Evolutionary conservation across 257 asterid genomes (phyloP), one percentile per base, ranked within the genome.

Genomic region (Orobanche coerulescens): DNA sequence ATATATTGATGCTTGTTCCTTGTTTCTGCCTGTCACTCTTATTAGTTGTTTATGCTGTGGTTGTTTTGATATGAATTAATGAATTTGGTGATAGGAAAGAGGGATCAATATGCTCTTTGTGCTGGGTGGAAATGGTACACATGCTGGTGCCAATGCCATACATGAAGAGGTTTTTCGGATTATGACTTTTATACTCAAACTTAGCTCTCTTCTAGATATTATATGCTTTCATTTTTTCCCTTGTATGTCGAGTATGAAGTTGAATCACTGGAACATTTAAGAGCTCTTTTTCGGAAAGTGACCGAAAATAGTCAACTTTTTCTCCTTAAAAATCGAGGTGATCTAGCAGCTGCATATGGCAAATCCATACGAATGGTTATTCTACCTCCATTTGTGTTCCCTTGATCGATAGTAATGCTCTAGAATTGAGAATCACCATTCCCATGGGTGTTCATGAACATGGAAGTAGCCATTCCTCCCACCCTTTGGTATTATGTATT

Each of bases 91-190:
- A 52, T 94, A 92, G 98, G 84, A 84, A 73, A 78, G 91, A 75
- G 95, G 96, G 66, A 84, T 92, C 67, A 88, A 86, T 67, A 86
- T 92, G 96, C 90, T 92, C 62, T 92, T 88, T 61, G 94, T 92
- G 70, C 87, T 92, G 26, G 98, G 98, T 69, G 98, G 98, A 76
- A 88, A 92, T 74, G 98, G 96, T 62, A 92, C 98, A 19, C 98
- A 92, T 75, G 96, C 96, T 74, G 98, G 96, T 53, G 96, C 98
- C 69, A 81, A 88, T 71, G 96, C 94, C 58, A 92, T 92, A 59
- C 98, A 92, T 56, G 79, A 86, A 58, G 96, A 92, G 98, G 98
- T 92, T 43, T 61, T 37, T 37, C 46, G 69, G 26, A 68, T 54
- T 60, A 42, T 26, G 26, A 25, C 62, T 30, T 72, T 36, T 59